Base-by-base conservation (phyloP, 73 alveolate species). In the Stentor coeruleus region DNA sequence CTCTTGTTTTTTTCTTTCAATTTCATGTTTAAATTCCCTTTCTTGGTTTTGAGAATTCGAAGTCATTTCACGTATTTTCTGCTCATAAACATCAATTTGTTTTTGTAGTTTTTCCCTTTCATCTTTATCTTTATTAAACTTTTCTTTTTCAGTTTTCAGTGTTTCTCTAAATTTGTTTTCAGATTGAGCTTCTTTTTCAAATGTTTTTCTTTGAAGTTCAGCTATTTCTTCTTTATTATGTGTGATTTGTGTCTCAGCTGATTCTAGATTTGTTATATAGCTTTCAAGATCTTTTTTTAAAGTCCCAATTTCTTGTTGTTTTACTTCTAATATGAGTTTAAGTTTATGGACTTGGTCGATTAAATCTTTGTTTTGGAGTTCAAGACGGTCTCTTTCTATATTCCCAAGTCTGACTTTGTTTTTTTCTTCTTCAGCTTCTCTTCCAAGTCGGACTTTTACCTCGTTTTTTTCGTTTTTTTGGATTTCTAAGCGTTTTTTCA, bases 351-450 rank as follows among this genome's bases (percentile, higher is more conserved):
- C 73, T 39, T 86, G 83, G 30, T 88, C 74, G 57, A 77, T 82
- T 42, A 87, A 38, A 3, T 85, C 72, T 82, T 79, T 59, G 82
- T 66, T 81, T 82, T 77, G 83, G 40, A 73, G 55, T 74, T 59
- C 76, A 81, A 88, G 42, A 81, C 81, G 2, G 82, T 89, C 92
- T 35, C 40, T 66, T 1, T 86, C 88, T 20, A 84, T 82, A 3
- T 74, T 74, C 0, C 82, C 74, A 0, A 77, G 59, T 55, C 92
- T 81, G 39, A 82, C 77, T 74, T 30, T 3, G 74, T 77, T 86
- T 59, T 88, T 86, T 49, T 89, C 95, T 15, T 81, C 86, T 74
- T 89, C 95, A 2, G 86, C 55, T 14, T 89, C 92, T 42, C 83
- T 81, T 30, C 82, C 83, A n/a, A 74, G 57, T 35, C 42, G 30